Percentiles rank a stretch among this genome's conserved stretches.
phyloP scores from a whole-genome alignment of 31 red algal genomes.

The Asparagopsis taxiformis region DNA sequence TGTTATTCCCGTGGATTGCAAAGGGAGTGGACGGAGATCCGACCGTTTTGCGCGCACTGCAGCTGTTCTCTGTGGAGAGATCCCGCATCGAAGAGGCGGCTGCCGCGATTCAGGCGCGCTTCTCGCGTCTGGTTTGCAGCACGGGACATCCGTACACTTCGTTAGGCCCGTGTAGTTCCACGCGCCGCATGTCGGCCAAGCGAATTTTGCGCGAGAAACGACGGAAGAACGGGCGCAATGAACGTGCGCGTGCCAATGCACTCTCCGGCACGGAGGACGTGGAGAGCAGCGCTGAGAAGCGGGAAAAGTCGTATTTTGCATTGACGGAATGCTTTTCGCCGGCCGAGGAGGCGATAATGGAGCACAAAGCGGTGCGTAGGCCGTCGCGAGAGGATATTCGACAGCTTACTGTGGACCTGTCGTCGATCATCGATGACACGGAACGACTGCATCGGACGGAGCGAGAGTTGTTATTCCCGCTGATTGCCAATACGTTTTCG shows the following conservation, averaged over 20 bases:
- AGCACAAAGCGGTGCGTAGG: too few relatives aligned
- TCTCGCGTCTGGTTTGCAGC: constrained; percentile 38
- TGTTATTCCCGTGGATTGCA: constrained; percentile 56
- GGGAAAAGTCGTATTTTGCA: too few relatives aligned
- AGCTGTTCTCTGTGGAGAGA: constrained; percentile 36
- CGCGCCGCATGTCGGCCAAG: neutral
- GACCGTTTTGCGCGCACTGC: constrained; percentile 15
- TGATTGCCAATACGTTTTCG: constrained; percentile 33
- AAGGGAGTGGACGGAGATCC: neutral
- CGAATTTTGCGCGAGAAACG: constrained; percentile 4
- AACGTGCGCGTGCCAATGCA: too few relatives aligned
- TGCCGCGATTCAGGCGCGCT: constrained; percentile 6
- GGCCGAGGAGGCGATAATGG: too few relatives aligned
- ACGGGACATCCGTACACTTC: constrained; percentile 44
- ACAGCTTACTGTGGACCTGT: constrained; percentile 10
- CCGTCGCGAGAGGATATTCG: constrained; percentile 11
- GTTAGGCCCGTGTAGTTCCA: constrained; percentile 19
- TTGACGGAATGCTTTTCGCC: too few relatives aligned
- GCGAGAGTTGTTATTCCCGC: constrained; percentile 27
- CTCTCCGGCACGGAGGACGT: too few relatives aligned
- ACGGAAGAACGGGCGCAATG: neutral
- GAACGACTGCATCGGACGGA: constrained; percentile 32
- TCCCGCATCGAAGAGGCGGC: constrained; percentile 28
- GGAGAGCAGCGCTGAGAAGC: too few relatives aligned
- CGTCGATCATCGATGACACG: constrained; percentile 20